A percentile compares a stretch with the other conserved stretches of the same genome.
These are phyloP conservation scores for Arthrobotrys sinensis DNA, from an alignment of 2,329 filamentous ascomycete species.

Conservation along the genomic window DNA sequence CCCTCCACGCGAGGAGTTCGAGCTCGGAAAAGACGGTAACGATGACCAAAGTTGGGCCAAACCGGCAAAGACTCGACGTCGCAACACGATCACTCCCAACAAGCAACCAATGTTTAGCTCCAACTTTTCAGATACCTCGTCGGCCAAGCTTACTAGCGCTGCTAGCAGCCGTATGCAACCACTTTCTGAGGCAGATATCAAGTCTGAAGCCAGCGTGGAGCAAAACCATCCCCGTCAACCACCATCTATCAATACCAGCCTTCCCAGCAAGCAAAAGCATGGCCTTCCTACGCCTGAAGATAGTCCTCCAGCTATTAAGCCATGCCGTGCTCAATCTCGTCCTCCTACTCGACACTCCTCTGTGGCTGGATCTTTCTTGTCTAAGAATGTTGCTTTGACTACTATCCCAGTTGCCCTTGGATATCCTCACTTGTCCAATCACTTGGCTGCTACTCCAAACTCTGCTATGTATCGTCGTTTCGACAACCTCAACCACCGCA, in stretches of 20 bases:
- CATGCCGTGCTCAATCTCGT: slow-evolving; percentile 54
- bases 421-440: slow-evolving; percentile 63
- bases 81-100: slow-evolving; percentile 59
- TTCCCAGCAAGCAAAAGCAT: slow-evolving; percentile 51
- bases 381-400: slow-evolving; percentile 36
- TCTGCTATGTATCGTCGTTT: slow-evolving; percentile 85
- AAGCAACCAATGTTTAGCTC: slow-evolving; percentile 53
- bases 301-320: slow-evolving; percentile 57
- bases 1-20: slow-evolving; percentile 45
- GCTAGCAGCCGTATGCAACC: slow-evolving; percentile 59
- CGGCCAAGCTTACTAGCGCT: slow-evolving; percentile 49
- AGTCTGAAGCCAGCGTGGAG: slow-evolving; percentile 57
- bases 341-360: slow-evolving; percentile 49
- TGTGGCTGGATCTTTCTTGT: slow-evolving; percentile 42
- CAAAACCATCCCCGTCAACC: slow-evolving; percentile 52
- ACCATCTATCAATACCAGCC: slow-evolving; percentile 58
- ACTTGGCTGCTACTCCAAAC: slow-evolving; percentile 61
- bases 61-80: slow-evolving; percentile 52
- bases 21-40: slow-evolving; percentile 58
- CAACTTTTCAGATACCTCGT: slow-evolving; percentile 60
- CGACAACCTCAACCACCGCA: slow-evolving; percentile 83
- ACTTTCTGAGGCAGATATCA: slow-evolving; percentile 57
- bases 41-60: slow-evolving; percentile 60
- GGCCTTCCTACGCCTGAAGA: slow-evolving; percentile 56
- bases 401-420: slow-evolving; percentile 58